phyloP scores from a whole-genome alignment of 495 filamentous ascomycete species.

The Lasiosphaeria ovina region DNA sequence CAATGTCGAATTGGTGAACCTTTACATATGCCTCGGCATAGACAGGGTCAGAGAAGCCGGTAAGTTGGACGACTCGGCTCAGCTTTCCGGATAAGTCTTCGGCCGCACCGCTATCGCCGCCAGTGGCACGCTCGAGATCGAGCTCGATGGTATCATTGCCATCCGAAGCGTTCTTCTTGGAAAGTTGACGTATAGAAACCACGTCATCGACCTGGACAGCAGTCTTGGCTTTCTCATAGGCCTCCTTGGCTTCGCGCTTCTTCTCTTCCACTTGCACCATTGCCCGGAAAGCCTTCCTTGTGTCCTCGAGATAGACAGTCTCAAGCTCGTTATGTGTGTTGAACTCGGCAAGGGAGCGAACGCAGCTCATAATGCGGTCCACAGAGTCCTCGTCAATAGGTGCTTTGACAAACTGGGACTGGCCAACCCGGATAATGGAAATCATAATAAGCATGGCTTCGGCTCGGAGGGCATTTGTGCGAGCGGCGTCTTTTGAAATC shows the following conservation, averaged over 20 bases:
- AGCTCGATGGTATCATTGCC: slow-evolving; percentile 81
- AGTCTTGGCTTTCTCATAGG: slow-evolving; percentile 85
- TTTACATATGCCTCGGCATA: slow-evolving; percentile 99
- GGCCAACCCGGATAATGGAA: slow-evolving; percentile 93
- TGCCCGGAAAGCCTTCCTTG: slow-evolving; percentile 91
- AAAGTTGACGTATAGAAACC: slow-evolving; percentile 84
- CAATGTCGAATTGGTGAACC: slow-evolving; percentile 98
- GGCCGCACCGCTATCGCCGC: slow-evolving; percentile 70
- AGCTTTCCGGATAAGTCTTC: slow-evolving; percentile 92
- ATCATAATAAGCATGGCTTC: slow-evolving; percentile 99
- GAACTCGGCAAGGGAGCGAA: slow-evolving; percentile 91
- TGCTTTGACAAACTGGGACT: slow-evolving; percentile 95
- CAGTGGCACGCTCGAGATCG: slow-evolving; percentile 92
- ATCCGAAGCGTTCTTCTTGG: slow-evolving; percentile 85
- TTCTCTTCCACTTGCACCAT: slow-evolving; percentile 98
- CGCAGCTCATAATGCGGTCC: slow-evolving; percentile 95
- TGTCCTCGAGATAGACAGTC: slow-evolving; percentile 91
- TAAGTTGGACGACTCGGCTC: slow-evolving; percentile 93
- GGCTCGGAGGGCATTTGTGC: slow-evolving; percentile 90
- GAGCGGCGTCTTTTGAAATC: slow-evolving; percentile 79
- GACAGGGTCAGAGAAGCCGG: slow-evolving; percentile 96
- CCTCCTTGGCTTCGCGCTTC: slow-evolving; percentile 90
- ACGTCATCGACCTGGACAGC: slow-evolving; percentile 96
- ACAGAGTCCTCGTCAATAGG: slow-evolving; percentile 98
- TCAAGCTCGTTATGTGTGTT: slow-evolving; percentile 84